Evolutionary conservation across 441 rosid genomes (phyloP).

Genomic region (Jatropha multifida): DNA sequence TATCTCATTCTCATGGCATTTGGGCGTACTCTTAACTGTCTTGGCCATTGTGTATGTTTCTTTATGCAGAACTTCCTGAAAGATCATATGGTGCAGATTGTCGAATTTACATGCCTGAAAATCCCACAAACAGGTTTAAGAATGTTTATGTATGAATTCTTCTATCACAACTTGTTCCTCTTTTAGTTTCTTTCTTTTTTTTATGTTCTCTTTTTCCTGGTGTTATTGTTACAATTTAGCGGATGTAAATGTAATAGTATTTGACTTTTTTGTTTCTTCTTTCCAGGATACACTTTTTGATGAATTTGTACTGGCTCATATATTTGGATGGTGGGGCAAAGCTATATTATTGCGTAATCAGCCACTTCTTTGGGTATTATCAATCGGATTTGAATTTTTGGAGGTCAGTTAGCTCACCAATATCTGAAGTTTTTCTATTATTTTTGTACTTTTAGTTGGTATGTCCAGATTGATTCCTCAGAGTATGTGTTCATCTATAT

Average conservation of each 20-base stretch:
- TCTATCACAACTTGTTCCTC: constrained; percentile 37
- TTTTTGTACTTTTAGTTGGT: not conserved
- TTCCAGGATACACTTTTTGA: constrained; percentile 88
- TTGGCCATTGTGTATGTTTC: constrained; percentile 6
- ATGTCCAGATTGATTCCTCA: not conserved
- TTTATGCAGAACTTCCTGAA: constrained; percentile 92
- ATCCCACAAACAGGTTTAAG: constrained; percentile 97
- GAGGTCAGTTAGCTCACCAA: constrained; percentile 61
- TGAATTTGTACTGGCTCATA: constrained; percentile 96
- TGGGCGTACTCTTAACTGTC: constrained; percentile 3
- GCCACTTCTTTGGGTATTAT: constrained; percentile 97
- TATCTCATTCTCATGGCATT: not conserved
- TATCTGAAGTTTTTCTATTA: constrained; percentile 11
- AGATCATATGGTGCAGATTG: constrained; percentile 98
- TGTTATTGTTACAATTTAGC: not conserved
- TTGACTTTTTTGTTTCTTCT: constrained; percentile 25
- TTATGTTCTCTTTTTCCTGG: not conserved
- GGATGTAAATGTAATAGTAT: constrained; percentile 5
- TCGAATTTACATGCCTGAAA: constrained; percentile 80
- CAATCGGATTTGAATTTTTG: constrained; percentile 95
- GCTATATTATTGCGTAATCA: constrained; percentile 97
- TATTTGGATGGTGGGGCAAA: constrained; percentile 99
- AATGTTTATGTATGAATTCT: constrained; percentile 98
- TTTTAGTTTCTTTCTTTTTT: not conserved
- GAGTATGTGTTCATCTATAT: constrained; percentile 15